Evolutionary conservation across 1,139 yeast genomes (phyloP), one percentile per base, ranked within the genome.

Genomic region (Suhomyces terraborum): DNA sequence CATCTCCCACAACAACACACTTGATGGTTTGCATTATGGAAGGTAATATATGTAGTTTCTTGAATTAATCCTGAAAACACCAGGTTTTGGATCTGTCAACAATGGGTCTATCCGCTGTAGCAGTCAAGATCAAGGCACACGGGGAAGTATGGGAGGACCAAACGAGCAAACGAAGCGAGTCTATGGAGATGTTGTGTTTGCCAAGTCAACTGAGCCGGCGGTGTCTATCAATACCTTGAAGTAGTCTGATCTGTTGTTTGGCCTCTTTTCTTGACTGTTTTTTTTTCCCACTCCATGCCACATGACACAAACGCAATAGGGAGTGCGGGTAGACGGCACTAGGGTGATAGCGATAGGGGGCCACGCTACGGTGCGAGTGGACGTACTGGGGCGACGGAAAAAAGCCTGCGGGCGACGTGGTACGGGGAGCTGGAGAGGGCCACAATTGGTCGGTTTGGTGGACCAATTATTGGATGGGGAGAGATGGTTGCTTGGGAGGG

Each of bases 1-100:
- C 97, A 72, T 89, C 97, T 50, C 97, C 97, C 44, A 89, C 96
- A 53, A 88, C 96, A 56, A 89, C 97, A 77, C 96, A 89, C 69
- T 89, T 89, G 68, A 88, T 84, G 49, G 95, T 85, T 67, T 84
- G 89, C 94, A 86, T 85, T 40, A 9, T 39, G 27, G 10, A 16
- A 12, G 9, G 27, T 12, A 24, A 24, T 24, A 24, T 24, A 24
- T 24, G 16, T 24, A 24, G 27, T 24, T 24, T 24, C 23, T 27
- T 13, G 36, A 17, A 22, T 10, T 25, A 12, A 26, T 34, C 31
- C 31, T 13, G 38, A 35, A 35, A 27, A 35, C 38, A 26, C 38
- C 32, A 23, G 37, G 30, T 25, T 26, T 25, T 19, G 28, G 25
- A 18, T 26, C 27, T 24, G 27, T 24, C 16, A 24, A 24, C 27